Evolutionary conservation across 352 stramenopile genomes (phyloP).

Genomic region (Phytophthora pistaciae): DNA sequence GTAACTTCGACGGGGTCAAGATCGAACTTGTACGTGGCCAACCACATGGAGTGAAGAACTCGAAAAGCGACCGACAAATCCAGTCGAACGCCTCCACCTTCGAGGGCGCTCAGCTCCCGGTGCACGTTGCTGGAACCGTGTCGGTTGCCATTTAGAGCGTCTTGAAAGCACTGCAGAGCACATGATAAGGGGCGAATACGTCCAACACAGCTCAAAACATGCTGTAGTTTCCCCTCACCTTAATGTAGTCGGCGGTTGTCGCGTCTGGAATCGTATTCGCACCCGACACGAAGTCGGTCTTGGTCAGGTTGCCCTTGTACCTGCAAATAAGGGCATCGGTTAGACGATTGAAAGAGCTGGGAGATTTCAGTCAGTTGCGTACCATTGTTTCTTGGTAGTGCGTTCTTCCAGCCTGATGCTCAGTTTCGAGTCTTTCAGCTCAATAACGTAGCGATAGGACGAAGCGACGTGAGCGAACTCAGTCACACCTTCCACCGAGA

Average conservation of each 20-base stretch:
- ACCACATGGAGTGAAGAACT: not conserved
- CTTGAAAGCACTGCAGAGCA: constrained; percentile 1
- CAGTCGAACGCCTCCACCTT: not conserved
- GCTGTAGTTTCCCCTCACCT: not conserved
- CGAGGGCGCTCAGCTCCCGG: not conserved
- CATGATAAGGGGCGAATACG: not conserved
- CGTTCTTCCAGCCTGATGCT: constrained; percentile 1
- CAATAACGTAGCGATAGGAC: not conserved
- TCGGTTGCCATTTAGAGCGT: not conserved
- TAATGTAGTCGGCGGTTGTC: not conserved
- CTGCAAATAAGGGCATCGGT: too few relatives aligned
- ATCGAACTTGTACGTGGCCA: constrained; percentile 8
- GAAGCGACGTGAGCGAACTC: not conserved
- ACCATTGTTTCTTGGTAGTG: not conserved
- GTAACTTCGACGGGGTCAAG: constrained; percentile 1
- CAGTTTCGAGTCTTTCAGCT: not conserved
- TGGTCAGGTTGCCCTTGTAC: not conserved
- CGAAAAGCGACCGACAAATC: not conserved
- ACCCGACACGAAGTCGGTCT: constrained; percentile 2
- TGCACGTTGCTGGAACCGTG: not conserved
- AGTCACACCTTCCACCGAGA: constrained; percentile 9
- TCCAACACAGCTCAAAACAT: not conserved
- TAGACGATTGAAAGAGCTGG: too few relatives aligned
- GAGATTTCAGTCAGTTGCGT: too few relatives aligned
- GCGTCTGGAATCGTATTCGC: not conserved